These are phyloP conservation scores for Scutellaria minor DNA, from an alignment of 257 asterid genomes.

Conservation along the genomic window DNA sequence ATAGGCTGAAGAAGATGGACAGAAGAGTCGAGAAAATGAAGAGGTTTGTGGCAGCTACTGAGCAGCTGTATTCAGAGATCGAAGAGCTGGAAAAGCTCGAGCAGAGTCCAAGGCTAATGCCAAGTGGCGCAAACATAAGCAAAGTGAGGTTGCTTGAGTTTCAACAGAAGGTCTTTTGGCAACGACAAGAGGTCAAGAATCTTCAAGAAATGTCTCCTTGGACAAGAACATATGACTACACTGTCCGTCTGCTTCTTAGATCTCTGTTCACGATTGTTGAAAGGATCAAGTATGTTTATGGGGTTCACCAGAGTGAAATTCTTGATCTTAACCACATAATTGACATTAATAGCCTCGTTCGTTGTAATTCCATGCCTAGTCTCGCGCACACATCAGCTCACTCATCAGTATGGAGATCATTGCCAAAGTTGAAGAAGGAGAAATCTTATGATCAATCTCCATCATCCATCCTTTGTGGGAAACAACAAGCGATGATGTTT, in stretches of 20 bases:
- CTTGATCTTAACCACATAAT: conserved; percentile 26
- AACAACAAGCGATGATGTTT: conserved; percentile 38
- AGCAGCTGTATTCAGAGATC: conserved; percentile 64
- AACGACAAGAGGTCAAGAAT: conserved; percentile 71
- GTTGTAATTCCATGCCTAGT: conserved; percentile 51
- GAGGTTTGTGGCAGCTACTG: conserved; percentile 61
- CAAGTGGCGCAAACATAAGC: conserved; percentile 48
- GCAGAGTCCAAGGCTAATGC: conserved; percentile 54
- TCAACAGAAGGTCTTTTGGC: conserved; percentile 68
- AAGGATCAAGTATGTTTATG: conserved; percentile 57
- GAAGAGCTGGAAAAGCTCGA: conserved; percentile 64
- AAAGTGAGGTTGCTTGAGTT: conserved; percentile 54
- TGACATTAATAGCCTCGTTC: conserved; percentile 35
- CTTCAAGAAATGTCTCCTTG: conserved; percentile 75
- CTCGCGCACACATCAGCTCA: conserved; percentile 42
- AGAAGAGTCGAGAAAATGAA: conserved; percentile 73
- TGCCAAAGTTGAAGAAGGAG: conserved; percentile 50
- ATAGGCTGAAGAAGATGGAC: conserved; percentile 73
- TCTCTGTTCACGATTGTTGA: conserved; percentile 60
- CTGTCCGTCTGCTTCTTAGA: conserved; percentile 67
- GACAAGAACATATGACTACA: conserved; percentile 64
- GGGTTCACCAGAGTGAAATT: conserved; percentile 34
- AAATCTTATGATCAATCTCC: conserved; percentile 39
- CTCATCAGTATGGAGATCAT: conserved; percentile 51
- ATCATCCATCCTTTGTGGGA: conserved; percentile 46